Evolutionary conservation across 148 eudicot species (phyloP), one percentile per base, ranked within the genome.

Genomic region (Amaranthus palmeri): DNA sequence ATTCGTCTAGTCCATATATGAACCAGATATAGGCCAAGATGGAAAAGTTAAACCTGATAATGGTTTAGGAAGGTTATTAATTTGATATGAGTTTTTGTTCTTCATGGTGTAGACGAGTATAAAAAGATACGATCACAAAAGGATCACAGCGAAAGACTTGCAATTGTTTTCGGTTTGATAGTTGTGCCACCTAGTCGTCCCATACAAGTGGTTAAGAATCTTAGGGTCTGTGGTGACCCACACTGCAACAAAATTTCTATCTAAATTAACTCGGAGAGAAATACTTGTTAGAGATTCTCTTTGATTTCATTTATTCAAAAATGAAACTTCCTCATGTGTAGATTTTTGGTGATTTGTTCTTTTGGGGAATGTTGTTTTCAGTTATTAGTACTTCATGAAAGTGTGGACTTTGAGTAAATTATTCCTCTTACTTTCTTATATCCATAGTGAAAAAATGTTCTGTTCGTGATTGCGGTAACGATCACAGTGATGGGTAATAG

Each of bases 281-380:
- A 91, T 93, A 84, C 98, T 93, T 64, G 97, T 93, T 18, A 85
- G 98, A 84, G 98, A 93, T 80, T 78, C 97, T 68, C 96, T 86
- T 70, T 87, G 98, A 17, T 95, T 84, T 76, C 98, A 95, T 88
- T 77, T 95, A 61, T 91, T 95, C 73, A 91, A 86, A 81, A 85
- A 91, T 81, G 97, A 97, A 81, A 81, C 80, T 15, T 95, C 97
- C 81, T 91, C 98, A 13, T 95, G 98, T 83, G 98, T 97, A 81
- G 98, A 95, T 80, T 95, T 95, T 74, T 95, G 97, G 98, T 95
- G 79, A 84, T 70, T 5, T 47, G 47, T 40, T 25, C 36, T 8
- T 1, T 41, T 50, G 53, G 65, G 40, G 36, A 60, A 58, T 36
- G 47, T 50, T 45, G 42, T 64, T 7, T 4, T 53, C 48, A 8